These are phyloP conservation scores for Perkinsus olseni DNA, from an alignment of 169 alveolate genomes.

Conservation along the genomic window DNA sequence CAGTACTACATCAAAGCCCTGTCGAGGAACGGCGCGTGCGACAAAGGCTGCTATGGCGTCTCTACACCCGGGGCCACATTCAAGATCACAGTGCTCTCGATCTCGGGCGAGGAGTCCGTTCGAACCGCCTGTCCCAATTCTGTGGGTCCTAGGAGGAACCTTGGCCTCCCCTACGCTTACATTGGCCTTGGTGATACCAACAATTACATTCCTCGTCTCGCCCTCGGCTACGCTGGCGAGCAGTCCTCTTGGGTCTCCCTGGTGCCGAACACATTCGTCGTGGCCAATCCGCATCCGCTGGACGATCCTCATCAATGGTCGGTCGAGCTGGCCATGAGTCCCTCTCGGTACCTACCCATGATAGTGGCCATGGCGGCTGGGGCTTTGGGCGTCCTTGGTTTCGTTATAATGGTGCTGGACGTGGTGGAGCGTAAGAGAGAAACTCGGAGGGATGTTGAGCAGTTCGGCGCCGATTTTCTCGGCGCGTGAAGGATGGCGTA, in stretches of 20 bases:
- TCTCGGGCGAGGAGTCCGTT: not conserved
- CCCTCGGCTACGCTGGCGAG: not conserved
- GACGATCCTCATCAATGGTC: not conserved
- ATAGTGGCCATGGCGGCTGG: not conserved
- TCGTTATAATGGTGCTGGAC: not conserved
- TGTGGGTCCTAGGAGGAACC: not conserved
- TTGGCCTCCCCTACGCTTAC: not conserved
- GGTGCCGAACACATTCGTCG: not conserved
- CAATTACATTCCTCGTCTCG: not conserved
- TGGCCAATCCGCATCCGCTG: not conserved
- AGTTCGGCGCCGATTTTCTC: not conserved
- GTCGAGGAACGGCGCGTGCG: not conserved
- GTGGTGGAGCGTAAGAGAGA: not conserved
- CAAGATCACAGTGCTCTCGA: not conserved
- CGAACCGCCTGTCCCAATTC: not conserved
- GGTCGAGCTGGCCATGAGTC: not conserved
- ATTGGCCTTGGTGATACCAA: not conserved
- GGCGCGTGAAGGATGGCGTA: not conserved
- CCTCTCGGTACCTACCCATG: not conserved
- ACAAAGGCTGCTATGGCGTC: not conserved
- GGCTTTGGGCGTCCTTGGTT: not conserved
- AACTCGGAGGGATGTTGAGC: not conserved
- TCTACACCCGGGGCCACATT: not conserved
- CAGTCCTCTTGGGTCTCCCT: not conserved
- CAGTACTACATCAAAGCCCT: not conserved